These are phyloP conservation scores for Botryosphaeria dothidea DNA, from an alignment of 2,329 filamentous ascomycete genomes.

Conservation along the genomic window DNA sequence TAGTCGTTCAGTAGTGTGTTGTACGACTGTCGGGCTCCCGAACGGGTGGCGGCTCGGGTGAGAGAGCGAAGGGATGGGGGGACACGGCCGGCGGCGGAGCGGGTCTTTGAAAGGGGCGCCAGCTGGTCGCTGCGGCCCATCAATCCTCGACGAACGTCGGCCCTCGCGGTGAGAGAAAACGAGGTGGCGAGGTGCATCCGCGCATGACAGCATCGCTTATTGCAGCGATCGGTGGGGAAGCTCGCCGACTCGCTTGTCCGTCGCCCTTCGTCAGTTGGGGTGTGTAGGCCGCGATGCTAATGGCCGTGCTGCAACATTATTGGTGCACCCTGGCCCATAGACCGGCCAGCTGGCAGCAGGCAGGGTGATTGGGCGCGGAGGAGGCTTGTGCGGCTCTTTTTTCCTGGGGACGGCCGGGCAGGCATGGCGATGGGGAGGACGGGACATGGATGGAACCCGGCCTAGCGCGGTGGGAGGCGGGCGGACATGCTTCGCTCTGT, in stretches of 20 bases:
- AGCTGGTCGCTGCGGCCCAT: neutral
- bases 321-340: too few species aligned
- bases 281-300: neutral
- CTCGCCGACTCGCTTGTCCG: neutral
- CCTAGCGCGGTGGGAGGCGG: conserved; percentile 1
- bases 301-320: too few species aligned
- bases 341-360: too few species aligned
- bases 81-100: neutral
- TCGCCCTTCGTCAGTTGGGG: neutral
- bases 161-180: neutral
- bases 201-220: neutral
- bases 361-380: too few species aligned
- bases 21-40: too few species aligned
- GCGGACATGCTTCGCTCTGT: neutral
- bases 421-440: neutral
- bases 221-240: neutral
- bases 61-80: neutral
- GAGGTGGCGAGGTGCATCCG: neutral
- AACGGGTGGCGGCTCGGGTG: too few species aligned
- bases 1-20: too few species aligned
- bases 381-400: too few species aligned
- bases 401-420: too few species aligned
- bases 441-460: neutral
- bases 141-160: neutral
- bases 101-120: neutral